Evolutionary conservation across 768 basidiomycete genomes (phyloP).

Genomic region (Brasilioporus rufonigricans): DNA sequence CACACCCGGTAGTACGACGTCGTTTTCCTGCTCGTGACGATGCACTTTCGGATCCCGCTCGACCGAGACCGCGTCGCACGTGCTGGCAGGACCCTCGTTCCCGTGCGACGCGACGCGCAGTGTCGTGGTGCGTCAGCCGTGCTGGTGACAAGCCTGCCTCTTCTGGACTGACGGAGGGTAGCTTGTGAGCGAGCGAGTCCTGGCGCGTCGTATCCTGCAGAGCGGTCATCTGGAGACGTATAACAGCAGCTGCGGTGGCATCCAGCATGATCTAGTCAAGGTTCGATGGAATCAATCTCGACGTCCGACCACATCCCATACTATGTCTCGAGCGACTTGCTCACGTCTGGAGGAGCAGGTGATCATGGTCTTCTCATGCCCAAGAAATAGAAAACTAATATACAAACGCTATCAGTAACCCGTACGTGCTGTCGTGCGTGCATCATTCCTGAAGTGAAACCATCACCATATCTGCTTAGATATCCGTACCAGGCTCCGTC

Average conservation of each 20-base stretch:
- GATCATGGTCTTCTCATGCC: too few relatives aligned
- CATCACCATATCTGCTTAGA: slow-evolving; percentile 8
- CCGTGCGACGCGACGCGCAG: too few relatives aligned
- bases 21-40: slow-evolving; percentile 19
- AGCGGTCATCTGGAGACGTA: background rate
- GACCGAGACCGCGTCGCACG: too few relatives aligned
- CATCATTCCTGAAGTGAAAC: background rate
- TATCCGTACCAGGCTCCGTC: slow-evolving; percentile 18
- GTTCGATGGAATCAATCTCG: too few relatives aligned
- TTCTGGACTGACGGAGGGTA: too few relatives aligned
- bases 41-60: slow-evolving; percentile 21
- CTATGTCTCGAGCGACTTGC: too few relatives aligned
- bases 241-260: background rate
- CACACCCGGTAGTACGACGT: slow-evolving; percentile 21
- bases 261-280: background rate
- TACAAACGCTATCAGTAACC: background rate
- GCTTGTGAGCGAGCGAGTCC: too few relatives aligned
- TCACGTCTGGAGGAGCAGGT: too few relatives aligned
- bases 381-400: background rate
- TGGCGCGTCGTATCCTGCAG: background rate
- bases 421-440: background rate
- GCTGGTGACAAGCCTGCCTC: too few relatives aligned
- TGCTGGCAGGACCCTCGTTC: slow-evolving; percentile 16
- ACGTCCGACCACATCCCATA: too few relatives aligned
- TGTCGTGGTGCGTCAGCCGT: too few relatives aligned